Base-by-base conservation (phyloP, 1,284 basidiomycete genomes). In the Ganoderma lingzhi region DNA sequence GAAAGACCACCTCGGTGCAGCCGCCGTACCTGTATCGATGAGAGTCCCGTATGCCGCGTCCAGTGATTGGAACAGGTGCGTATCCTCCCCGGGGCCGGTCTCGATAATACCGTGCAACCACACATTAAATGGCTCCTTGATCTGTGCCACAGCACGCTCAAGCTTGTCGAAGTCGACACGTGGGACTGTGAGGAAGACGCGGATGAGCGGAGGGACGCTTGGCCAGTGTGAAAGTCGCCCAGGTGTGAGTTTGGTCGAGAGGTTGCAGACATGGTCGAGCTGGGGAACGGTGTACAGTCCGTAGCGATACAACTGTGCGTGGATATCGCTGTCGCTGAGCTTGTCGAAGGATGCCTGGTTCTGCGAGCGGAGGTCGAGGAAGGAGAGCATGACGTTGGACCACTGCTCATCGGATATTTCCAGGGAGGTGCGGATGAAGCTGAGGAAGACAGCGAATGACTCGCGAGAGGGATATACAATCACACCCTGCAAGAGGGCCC, bases 301-400 rank as follows among this genome's bases (percentile, higher is more conserved):
- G 28, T 80, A 75, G 4, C 75, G 75, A 70, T 82, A 74, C 1
- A 84, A 72, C 9, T 80, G 80, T 8, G 73, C 71, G 63, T 71
- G 78, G 8, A 84, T 65, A 44, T 85, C 84, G 32, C 84, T 80
- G 41, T 75, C 73, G 61, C 80, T 78, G 51, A 79, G 67, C 0
- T 72, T 73, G 62, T 80, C 80, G 75, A 82, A 17, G 79, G 14
- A 72, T 68, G 39, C 81, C 67, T 2, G 73, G 67, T 83, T 80
- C n/a, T 61, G 56, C 6, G 67, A 65, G 45, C 73, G 66, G 15
- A 78, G 68, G 30, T 71, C 70, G 12, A 77, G 67, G 72, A 83
- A 80, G 12, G 71, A 68, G 6, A 76, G 71, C 76, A 82, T 80
- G 30, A 78, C 75, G 3, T 71, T 67, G n/a, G 35, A 53, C 82